Evolutionary conservation across 495 filamentous ascomycete species (phyloP).

Genomic region (Xanthoparmelia taractica): DNA sequence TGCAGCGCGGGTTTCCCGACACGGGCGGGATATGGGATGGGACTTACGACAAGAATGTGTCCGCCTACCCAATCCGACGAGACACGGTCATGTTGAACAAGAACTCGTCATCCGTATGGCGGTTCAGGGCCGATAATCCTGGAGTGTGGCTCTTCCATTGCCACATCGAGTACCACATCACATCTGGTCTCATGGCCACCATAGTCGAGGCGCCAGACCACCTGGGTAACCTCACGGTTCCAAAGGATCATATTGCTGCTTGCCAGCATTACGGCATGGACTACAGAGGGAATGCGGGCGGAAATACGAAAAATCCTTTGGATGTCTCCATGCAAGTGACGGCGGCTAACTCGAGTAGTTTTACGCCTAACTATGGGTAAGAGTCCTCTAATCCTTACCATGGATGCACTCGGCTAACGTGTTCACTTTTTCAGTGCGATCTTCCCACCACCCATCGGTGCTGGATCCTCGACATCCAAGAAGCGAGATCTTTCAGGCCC

Average conservation of each 20-base stretch:
- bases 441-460: conserved; percentile 9
- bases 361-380: conserved; percentile 45
- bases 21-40: conserved; percentile 30
- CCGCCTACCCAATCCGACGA: conserved; percentile 32
- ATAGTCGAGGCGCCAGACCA: conserved; percentile 44
- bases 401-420: neutral
- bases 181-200: conserved; percentile 36
- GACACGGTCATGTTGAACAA: conserved; percentile 53
- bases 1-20: conserved; percentile 40
- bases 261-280: conserved; percentile 45
- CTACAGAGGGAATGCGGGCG: conserved; percentile 62
- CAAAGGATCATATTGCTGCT: conserved; percentile 51
- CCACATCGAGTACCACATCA: conserved; percentile 61
- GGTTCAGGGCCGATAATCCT: conserved; percentile 61
- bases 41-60: conserved; percentile 4
- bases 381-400: neutral
- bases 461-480: conserved; percentile 13
- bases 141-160: conserved; percentile 55
- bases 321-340: conserved; percentile 47
- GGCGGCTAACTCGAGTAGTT: conserved; percentile 41
- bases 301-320: conserved; percentile 50
- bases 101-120: conserved; percentile 52
- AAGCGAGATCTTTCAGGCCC: conserved; percentile 4
- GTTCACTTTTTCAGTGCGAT: neutral
- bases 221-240: conserved; percentile 42